Conservation (phyloP, 2,329 filamentous ascomycete species). For the Cercospora citrullina region DNA sequence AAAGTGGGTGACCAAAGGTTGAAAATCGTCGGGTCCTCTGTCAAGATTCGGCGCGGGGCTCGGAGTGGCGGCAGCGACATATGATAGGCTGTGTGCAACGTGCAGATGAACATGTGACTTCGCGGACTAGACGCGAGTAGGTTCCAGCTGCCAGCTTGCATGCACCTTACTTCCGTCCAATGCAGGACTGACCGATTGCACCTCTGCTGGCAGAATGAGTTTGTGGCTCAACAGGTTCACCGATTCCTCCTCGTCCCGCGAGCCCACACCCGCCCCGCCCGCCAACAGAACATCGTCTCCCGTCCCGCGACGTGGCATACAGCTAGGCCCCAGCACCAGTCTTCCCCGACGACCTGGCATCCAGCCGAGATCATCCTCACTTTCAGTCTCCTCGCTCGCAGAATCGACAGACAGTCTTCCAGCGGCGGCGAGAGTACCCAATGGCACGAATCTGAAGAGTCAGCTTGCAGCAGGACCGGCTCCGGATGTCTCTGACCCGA, state of each 20-base stretch:
- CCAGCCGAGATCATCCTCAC: constrained; percentile 71
- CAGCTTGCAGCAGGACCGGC: constrained; percentile 51
- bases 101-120: constrained; percentile 5
- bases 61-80: background rate
- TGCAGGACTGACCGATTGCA: background rate
- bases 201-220: constrained; percentile 13
- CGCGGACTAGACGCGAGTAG: background rate
- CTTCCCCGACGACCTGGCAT: constrained; percentile 68
- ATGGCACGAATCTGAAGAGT: constrained; percentile 69
- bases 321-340: constrained; percentile 64
- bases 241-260: constrained; percentile 40
- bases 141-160: background rate
- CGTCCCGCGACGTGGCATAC: constrained; percentile 65
- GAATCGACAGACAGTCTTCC: constrained; percentile 77
- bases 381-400: constrained; percentile 71
- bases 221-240: constrained; percentile 92
- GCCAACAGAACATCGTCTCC: constrained; percentile 71
- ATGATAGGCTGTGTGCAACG: background rate
- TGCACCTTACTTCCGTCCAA: background rate
- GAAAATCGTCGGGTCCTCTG: constrained; percentile 1
- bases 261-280: constrained; percentile 64
- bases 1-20: constrained; percentile 28
- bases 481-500: constrained; percentile 64
- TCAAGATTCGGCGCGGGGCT: background rate
- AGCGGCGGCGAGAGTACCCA: constrained; percentile 61